Evolutionary conservation across 2,329 filamentous ascomycete genomes (phyloP), one percentile per base, ranked within the genome.

Genomic region (Aspergillus flavus): DNA sequence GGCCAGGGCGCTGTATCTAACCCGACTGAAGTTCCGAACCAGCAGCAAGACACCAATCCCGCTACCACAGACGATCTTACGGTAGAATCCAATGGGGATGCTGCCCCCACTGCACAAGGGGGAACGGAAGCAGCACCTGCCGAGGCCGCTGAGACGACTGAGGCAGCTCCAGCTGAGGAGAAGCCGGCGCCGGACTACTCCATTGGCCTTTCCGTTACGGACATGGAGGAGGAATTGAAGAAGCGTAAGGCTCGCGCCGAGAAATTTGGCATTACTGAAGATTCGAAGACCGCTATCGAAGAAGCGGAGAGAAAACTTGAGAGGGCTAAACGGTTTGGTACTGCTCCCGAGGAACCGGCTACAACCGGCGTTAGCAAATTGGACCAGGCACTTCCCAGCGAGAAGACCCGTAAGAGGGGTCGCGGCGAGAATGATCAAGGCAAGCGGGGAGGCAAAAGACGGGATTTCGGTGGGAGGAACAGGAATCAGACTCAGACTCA

Each of bases 191-290:
- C 74, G 30, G 73, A 79, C 61, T 83, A 78, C 68, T 76, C 76
- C 10, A 75, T 77, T 26, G 77, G 80, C 28, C 75, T 83, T 21
- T 76, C 80, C 11, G 69, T 76, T 19, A 80, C 81, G 7, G 77
- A 81, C 59, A 59, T 82, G 28, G 81, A 83, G 64, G 75, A 75
- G 46, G 82, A 84, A 61, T 64, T 83, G 67, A 78, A 74, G 61
- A 83, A 82, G 73, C 80, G 82, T 64, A 82, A 81, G 70, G 78
- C 79, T 43, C 80, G 82, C 58, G 82, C 82, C 14, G 81, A 79
- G 65, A 81, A 82, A 62, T 84, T 84, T 66, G 81, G 81, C 23
- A 78, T 80, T 43, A 74, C 76, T n/a, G 77, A 80, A 61, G 78
- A 79, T 26, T 68, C 76, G 1, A 72, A 78, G 59, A 73, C 76